phyloP scores from a whole-genome alignment of 768 basidiomycete genomes.

The Psilocybe sp. region DNA sequence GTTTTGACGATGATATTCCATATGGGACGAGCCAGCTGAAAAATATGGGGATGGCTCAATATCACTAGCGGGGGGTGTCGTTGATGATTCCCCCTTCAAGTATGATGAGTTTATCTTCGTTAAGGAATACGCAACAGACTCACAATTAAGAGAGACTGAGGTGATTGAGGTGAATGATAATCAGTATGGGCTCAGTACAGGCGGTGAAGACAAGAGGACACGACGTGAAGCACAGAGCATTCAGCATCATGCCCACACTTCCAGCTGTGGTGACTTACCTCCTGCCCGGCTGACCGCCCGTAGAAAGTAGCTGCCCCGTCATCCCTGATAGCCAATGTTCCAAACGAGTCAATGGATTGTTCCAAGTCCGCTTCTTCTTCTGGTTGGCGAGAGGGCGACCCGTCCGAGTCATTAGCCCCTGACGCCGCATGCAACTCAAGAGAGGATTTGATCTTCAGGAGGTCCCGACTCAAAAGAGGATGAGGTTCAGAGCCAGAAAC shows the following conservation, averaged over 20 bases:
- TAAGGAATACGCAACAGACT: too few species aligned
- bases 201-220: slow-evolving; percentile 26
- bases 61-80: too few species aligned
- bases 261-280: slow-evolving; percentile 40
- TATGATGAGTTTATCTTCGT: too few species aligned
- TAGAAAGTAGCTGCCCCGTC: slow-evolving; percentile 72
- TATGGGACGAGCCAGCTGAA: too few species aligned
- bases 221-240: slow-evolving; percentile 32
- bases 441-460: slow-evolving; percentile 64
- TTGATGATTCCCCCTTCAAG: too few species aligned
- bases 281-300: slow-evolving; percentile 68
- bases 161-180: too few species aligned
- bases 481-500: slow-evolving; percentile 47
- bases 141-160: too few species aligned
- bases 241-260: background rate
- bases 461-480: slow-evolving; percentile 57
- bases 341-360: slow-evolving; percentile 66
- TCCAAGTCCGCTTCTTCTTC: slow-evolving; percentile 37
- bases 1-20: too few species aligned
- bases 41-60: too few species aligned
- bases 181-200: too few species aligned
- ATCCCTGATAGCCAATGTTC: slow-evolving; percentile 65
- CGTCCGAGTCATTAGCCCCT: slow-evolving; percentile 19
- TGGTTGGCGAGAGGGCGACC: slow-evolving; percentile 19
- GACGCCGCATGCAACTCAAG: slow-evolving; percentile 64